phyloP scores from a whole-genome alignment of 768 basidiomycete species.

The Ephemerocybe angulata region DNA sequence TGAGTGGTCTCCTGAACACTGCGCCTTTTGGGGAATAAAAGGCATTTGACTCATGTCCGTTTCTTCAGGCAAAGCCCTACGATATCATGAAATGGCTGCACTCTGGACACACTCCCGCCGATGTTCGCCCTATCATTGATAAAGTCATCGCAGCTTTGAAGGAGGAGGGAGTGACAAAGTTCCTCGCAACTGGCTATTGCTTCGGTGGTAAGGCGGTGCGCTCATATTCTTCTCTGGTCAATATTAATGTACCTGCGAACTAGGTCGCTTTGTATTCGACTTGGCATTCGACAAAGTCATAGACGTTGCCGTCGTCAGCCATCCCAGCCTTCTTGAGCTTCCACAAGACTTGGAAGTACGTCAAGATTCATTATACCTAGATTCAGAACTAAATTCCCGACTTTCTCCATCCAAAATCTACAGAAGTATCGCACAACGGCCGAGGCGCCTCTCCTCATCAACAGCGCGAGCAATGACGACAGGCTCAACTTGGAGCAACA shows the following conservation, averaged over 20 bases:
- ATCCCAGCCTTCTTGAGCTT: conserved; percentile 59
- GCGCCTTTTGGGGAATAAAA: conserved; percentile 28
- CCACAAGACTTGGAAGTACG: conserved; percentile 61
- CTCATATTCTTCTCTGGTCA: no score
- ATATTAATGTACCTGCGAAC: background rate
- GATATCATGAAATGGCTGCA: conserved; percentile 37
- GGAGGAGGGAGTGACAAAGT: conserved; percentile 50
- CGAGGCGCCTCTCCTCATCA: conserved; percentile 61
- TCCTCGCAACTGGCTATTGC: conserved; percentile 69
- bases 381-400: no score
- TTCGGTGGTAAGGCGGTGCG: conserved; percentile 46
- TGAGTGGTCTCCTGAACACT: conserved; percentile 17
- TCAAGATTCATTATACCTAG: background rate
- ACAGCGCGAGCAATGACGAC: conserved; percentile 53
- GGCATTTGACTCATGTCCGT: background rate
- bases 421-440: conserved; percentile 47
- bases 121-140: conserved; percentile 45
- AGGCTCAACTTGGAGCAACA: conserved; percentile 48
- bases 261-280: conserved; percentile 58
- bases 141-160: conserved; percentile 56
- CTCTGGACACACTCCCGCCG: conserved; percentile 39
- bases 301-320: conserved; percentile 46
- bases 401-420: background rate
- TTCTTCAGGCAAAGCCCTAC: background rate
- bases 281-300: conserved; percentile 54